phyloP scores from a whole-genome alignment of 768 basidiomycete genomes.

The Auricularia heimuer region DNA sequence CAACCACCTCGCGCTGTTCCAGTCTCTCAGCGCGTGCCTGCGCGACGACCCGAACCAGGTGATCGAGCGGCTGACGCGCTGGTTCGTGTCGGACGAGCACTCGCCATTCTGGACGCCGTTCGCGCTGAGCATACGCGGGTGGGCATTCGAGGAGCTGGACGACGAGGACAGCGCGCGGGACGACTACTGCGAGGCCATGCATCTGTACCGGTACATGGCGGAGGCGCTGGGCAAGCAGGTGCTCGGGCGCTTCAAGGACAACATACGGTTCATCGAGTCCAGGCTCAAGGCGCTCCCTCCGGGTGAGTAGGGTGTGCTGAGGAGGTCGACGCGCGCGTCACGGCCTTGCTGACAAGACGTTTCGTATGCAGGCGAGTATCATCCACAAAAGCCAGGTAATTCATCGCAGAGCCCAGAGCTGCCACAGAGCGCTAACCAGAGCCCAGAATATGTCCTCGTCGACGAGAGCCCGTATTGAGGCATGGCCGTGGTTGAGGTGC shows the following conservation, averaged over 20 bases:
- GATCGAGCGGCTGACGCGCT: slow-evolving; percentile 7
- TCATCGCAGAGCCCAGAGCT: neutral
- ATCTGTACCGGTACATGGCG: slow-evolving; percentile 6
- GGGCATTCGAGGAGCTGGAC: slow-evolving; percentile 11
- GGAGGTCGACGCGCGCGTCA: too few species aligned
- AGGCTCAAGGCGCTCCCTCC: slow-evolving; percentile 8
- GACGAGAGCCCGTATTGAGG: neutral
- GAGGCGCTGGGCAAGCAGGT: slow-evolving; percentile 8
- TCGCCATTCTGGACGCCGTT: slow-evolving; percentile 11
- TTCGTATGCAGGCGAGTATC: neutral
- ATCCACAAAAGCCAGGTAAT: neutral
- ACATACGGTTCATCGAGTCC: slow-evolving; percentile 9
- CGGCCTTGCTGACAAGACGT: too few species aligned
- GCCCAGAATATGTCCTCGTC: neutral
- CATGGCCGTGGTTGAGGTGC: neutral
- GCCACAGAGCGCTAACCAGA: neutral
- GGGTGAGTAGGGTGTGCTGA: neutral
- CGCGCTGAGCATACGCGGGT: slow-evolving; percentile 9
- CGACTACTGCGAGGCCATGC: slow-evolving; percentile 9
- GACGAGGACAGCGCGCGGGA: slow-evolving; percentile 7
- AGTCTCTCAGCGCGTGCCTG: slow-evolving; percentile 5
- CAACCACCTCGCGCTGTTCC: slow-evolving; percentile 7
- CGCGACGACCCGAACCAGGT: slow-evolving; percentile 10
- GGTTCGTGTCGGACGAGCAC: slow-evolving; percentile 7
- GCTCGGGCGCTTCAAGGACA: slow-evolving; percentile 9